phyloP scores from a whole-genome alignment of 345 rosid species.

The Gossypium rotundifolium region DNA sequence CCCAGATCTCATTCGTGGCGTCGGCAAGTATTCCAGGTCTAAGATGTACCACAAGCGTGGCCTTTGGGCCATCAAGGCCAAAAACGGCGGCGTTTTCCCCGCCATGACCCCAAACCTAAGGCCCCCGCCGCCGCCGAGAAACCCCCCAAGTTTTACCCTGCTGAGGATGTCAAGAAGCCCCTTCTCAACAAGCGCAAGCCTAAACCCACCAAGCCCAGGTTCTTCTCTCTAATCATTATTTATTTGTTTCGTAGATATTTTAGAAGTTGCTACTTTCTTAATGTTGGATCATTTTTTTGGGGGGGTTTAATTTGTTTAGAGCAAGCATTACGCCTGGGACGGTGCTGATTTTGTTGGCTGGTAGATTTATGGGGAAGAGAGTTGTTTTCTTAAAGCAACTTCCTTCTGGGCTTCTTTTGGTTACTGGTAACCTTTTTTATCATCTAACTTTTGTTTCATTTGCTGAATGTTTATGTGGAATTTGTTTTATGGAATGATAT shows the following conservation, averaged over 20 bases:
- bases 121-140: neutral
- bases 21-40: constrained; percentile 49
- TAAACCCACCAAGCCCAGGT: constrained; percentile 2
- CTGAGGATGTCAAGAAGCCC: constrained; percentile 41
- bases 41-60: constrained; percentile 64
- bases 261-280: neutral
- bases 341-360: constrained; percentile 20
- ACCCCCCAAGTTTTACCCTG: constrained; percentile 33
- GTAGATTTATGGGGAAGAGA: constrained; percentile 2
- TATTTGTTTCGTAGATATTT: neutral
- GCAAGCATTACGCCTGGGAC: constrained; percentile 70
- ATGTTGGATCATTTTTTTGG: neutral
- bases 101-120: neutral
- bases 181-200: neutral
- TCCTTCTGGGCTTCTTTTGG: constrained; percentile 3
- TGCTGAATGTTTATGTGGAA: neutral
- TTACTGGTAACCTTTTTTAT: neutral
- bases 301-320: constrained; percentile 26
- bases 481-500: neutral
- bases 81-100: neutral
- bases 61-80: constrained; percentile 42
- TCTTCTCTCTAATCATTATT: neutral
- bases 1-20: constrained; percentile 44
- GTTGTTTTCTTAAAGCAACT: constrained; percentile 1
- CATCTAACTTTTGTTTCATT: neutral